Percentiles rank a stretch among this genome's conserved stretches.
These are phyloP conservation scores for Hypoxylon fragiforme DNA, from an alignment of 495 filamentous ascomycete species.

Conservation along the genomic window DNA sequence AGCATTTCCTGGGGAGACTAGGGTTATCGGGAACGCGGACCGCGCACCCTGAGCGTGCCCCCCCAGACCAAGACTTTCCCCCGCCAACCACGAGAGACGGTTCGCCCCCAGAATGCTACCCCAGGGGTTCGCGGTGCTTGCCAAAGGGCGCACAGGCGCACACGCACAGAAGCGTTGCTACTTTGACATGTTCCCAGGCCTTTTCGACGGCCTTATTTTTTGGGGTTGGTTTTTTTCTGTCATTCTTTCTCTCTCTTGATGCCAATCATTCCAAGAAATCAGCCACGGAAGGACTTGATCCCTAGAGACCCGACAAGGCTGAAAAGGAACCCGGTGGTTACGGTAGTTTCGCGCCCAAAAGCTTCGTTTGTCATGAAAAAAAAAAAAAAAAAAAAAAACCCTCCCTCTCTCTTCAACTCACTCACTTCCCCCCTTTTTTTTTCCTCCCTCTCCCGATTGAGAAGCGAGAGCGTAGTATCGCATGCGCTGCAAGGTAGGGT, in stretches of 20 bases:
- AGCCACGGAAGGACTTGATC: constrained; percentile 35
- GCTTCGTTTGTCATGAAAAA: too few relatives aligned
- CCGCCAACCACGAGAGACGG: constrained; percentile 36
- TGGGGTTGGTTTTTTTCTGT: too few relatives aligned
- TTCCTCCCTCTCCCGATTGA: constrained; percentile 26
- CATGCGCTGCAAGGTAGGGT: constrained; percentile 36
- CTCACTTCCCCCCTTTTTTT: too few relatives aligned
- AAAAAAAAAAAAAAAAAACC: too few relatives aligned
- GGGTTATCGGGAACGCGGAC: constrained; percentile 35
- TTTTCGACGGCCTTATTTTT: constrained; percentile 23
- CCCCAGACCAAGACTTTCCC: constrained; percentile 37
- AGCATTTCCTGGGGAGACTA: too few relatives aligned
- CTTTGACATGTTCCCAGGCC: constrained; percentile 10
- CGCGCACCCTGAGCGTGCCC: constrained; percentile 34
- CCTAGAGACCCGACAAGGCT: constrained; percentile 38
- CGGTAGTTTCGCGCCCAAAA: too few relatives aligned
- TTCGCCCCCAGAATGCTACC: constrained; percentile 29
- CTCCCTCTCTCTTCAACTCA: too few relatives aligned
- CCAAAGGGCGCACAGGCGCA: too few relatives aligned
- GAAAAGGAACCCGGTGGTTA: constrained; percentile 34
- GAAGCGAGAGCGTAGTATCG: constrained; percentile 36
- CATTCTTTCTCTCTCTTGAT: too few relatives aligned
- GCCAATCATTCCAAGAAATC: constrained; percentile 36
- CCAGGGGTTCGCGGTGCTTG: constrained; percentile 22
- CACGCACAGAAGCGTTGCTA: constrained; percentile 20